Percentiles rank a stretch among this genome's conserved stretches.
Conservation (phyloP, 768 basidiomycete species). For the Ramaria sp. region DNA sequence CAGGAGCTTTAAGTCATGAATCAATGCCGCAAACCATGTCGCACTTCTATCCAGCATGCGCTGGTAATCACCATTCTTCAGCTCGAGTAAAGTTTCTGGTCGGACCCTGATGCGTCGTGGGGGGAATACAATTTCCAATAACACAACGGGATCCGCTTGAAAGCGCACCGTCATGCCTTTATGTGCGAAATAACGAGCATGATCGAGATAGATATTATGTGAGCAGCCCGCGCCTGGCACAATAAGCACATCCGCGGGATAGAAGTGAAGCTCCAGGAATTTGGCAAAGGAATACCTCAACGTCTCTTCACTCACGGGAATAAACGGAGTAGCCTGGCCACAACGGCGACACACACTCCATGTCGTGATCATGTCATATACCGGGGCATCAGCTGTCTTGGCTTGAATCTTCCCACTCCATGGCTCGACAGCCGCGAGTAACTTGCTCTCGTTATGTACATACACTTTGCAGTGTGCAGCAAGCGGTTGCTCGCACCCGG, state of each 20-base stretch:
- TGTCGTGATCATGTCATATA: constrained; percentile 74
- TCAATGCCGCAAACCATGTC: constrained; percentile 62
- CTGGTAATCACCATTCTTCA: constrained; percentile 89
- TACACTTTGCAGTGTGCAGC: constrained; percentile 83
- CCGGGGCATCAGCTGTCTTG: constrained; percentile 31
- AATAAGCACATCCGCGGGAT: constrained; percentile 76
- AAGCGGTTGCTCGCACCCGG: constrained; percentile 68
- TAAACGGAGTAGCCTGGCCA: constrained; percentile 74
- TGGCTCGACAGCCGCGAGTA: constrained; percentile 81
- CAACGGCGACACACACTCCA: constrained; percentile 83
- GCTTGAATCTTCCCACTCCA: constrained; percentile 71
- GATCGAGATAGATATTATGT: constrained; percentile 90
- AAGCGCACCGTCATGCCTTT: constrained; percentile 83
- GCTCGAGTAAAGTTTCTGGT: constrained; percentile 75
- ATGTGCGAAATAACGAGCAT: constrained; percentile 81
- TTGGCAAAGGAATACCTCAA: constrained; percentile 91
- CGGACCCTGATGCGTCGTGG: constrained; percentile 77
- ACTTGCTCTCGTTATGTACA: constrained; percentile 76
- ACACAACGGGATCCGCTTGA: constrained; percentile 68
- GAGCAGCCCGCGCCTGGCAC: constrained; percentile 85
- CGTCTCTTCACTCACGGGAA: constrained; percentile 85
- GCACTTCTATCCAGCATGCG: constrained; percentile 60
- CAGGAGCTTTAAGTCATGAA: constrained; percentile 68
- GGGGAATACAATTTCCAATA: constrained; percentile 85
- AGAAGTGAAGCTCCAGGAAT: constrained; percentile 93